Evolutionary conservation across 2,329 filamentous ascomycete species (phyloP), one percentile per base, ranked within the genome.

Genomic region (Pseudocercospora crystallina): DNA sequence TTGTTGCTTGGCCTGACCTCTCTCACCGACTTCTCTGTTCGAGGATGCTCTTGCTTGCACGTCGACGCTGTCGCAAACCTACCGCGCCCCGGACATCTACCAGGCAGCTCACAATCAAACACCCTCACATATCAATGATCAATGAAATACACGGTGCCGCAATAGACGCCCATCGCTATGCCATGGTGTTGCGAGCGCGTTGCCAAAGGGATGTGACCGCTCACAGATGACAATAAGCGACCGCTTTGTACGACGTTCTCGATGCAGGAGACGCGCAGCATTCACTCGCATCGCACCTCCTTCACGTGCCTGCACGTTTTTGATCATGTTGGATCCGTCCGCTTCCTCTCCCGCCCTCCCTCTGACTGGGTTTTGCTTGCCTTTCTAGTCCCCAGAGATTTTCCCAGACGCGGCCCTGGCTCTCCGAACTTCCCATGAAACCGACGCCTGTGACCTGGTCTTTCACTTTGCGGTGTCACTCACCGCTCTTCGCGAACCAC

Each of bases 381-480:
- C 20, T 26, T 26, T 26, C 20, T 26, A 26, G 20, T 26, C 20
- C 20, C 20, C 20, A 26, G 20, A 26, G 20, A 26, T 26, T 26
- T 26, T 26, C 20, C 20, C 20, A 26, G 20, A 7, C 20, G 7
- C 20, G 20, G 20, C 20, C 20, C 20, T 26, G 20, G 20, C 20
- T 26, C 20, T 26, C 20, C 20, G 20, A 26, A 26, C 20, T 26
- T 26, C 20, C 20, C 20, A 32, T 43, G 47, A 44, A 45, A 50
- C 47, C 40, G 43, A 35, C 20, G 20, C 46, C 46, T 37, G 51
- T 47, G 46, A 44, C 51, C 43, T 43, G 44, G 49, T 52, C 49
- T 13, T 36, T 48, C 49, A 43, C 33, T 30, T 34, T 43, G 51
- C 51, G 46, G 51, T 53, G 51, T 45, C 51, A 53, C 51, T 47